Evolutionary conservation across 768 basidiomycete genomes (phyloP), one percentile per base, ranked within the genome.

Genomic region (Boletus rufocinnamomeus): DNA sequence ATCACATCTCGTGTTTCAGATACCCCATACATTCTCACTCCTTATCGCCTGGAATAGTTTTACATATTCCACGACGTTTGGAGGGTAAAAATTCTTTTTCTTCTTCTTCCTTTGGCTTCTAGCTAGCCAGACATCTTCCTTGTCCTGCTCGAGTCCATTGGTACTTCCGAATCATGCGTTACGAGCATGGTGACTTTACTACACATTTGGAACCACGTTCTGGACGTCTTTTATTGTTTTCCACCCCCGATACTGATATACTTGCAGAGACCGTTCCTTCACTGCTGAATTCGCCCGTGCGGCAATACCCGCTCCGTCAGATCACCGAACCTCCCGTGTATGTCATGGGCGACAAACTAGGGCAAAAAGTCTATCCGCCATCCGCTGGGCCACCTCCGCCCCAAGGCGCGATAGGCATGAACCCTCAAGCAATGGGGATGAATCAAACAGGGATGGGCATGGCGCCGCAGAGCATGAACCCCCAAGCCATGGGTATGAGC

Each of bases 311-410:
- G 6, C 78, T 93, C 17, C 83, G 86, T 30, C 75, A 76, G 13
- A 74, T 87, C 43, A 85, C 81, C 59, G 89, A 92, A 60, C 86
- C 88, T 1, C 63, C 83, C 3, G 77, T 91, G 17, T 93, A 78
- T 67, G 86, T 93, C 46, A 67, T 84, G 48, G 91, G 91, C 23
- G 89, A 89, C 17, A 88, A 86, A 61, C 75, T 76, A 34, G 91
- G 91, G 0, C 86, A 89, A 70, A 90, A 90, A 66, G 83, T 82
- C 2, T 82, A 69, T 59, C 68, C 69, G 0, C 55, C 68, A 35
- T 77, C 76, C 2, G 59, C 62, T 17, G 71, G 62, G 2, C 69
- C 73, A 21, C 75, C 78, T 46, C 72, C 74, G 0, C 67, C 68
- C 10, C 68, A 63, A 38, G 64, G 57, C 9, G 64, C 61, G n/a